Evolutionary conservation across 164 flowering plant genomes (phyloP).

Genomic region (Annona cherimola): DNA sequence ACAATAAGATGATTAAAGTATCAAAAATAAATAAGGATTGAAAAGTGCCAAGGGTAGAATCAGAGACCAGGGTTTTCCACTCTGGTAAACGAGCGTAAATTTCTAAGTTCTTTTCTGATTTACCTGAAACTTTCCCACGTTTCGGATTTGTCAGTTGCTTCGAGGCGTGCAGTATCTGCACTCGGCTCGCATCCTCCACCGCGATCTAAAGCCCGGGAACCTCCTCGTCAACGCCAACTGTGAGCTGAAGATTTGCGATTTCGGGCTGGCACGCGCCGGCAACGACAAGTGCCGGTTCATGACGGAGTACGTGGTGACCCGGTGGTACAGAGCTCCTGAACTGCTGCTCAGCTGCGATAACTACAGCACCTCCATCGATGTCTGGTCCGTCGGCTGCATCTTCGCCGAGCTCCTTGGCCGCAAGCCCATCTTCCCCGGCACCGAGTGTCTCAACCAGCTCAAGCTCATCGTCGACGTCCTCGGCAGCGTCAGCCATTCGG

Average conservation of each 20-base stretch:
- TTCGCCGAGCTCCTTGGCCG: slow-evolving; percentile 90
- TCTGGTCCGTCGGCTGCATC: slow-evolving; percentile 97
- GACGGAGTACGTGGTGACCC: slow-evolving; percentile 97
- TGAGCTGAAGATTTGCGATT: slow-evolving; percentile 91
- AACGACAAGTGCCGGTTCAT: slow-evolving; percentile 76
- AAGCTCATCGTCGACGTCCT: slow-evolving; percentile 75
- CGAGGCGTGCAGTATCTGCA: slow-evolving; percentile 89
- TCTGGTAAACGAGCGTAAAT: background rate
- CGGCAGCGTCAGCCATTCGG: slow-evolving; percentile 70
- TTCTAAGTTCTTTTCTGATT: no score
- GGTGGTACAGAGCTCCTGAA: slow-evolving; percentile 97
- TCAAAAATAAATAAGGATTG: no score
- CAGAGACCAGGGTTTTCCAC: background rate
- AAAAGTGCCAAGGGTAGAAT: no score
- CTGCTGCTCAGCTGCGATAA: slow-evolving; percentile 91
- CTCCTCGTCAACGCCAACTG: slow-evolving; percentile 87
- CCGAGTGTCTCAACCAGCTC: slow-evolving; percentile 88
- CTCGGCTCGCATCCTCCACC: slow-evolving; percentile 91
- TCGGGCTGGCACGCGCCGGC: slow-evolving; percentile 87
- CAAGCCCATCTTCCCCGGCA: slow-evolving; percentile 85
- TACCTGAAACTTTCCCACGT: background rate
- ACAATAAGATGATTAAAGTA: no score
- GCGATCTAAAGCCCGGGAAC: slow-evolving; percentile 94
- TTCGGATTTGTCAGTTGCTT: slow-evolving; percentile 47
- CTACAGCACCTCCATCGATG: slow-evolving; percentile 89